Conservation (phyloP, 2,329 filamentous ascomycete genomes). For the Verticillium zaregamsianum region DNA sequence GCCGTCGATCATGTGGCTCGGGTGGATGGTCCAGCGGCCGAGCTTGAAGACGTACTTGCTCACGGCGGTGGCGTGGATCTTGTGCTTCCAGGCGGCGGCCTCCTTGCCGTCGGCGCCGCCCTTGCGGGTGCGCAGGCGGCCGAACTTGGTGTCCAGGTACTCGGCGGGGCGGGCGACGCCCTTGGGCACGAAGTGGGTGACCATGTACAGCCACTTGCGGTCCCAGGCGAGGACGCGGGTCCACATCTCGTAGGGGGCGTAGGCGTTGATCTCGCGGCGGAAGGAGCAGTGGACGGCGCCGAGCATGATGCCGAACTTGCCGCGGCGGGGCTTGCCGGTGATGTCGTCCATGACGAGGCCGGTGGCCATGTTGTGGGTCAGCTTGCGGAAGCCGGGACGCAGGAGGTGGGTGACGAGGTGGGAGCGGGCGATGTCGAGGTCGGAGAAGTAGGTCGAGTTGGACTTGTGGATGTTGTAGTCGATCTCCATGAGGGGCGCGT, state of each 20-base stretch:
- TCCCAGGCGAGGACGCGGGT: conserved; percentile 70
- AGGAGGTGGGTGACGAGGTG: conserved; percentile 71
- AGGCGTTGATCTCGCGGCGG: conserved; percentile 67
- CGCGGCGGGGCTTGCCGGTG: conserved; percentile 44
- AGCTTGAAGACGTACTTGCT: conserved; percentile 83
- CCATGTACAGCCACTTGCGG: conserved; percentile 74
- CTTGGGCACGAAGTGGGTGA: conserved; percentile 68
- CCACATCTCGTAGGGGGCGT: conserved; percentile 70
- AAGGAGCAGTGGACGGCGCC: conserved; percentile 73
- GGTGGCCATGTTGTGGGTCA: conserved; percentile 44
- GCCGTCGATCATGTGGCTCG: conserved; percentile 68
- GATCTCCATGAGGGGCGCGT: conserved; percentile 69
- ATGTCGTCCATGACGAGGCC: conserved; percentile 47
- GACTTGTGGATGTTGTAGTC: conserved; percentile 85
- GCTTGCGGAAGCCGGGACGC: conserved; percentile 50
- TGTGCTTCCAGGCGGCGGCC: conserved; percentile 52
- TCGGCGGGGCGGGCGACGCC: conserved; percentile 51
- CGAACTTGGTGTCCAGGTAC: conserved; percentile 46
- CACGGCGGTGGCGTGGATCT: conserved; percentile 66
- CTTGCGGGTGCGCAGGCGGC: conserved; percentile 23
- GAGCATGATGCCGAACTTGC: conserved; percentile 59
- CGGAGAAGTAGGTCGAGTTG: conserved; percentile 83
- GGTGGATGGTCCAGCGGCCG: conserved; percentile 77
- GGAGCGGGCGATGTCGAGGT: conserved; percentile 78
- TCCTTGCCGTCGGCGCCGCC: conserved; percentile 23